phyloP scores from a whole-genome alignment of 2,329 filamentous ascomycete genomes.

The Paraphaeosphaeria minitans region DNA sequence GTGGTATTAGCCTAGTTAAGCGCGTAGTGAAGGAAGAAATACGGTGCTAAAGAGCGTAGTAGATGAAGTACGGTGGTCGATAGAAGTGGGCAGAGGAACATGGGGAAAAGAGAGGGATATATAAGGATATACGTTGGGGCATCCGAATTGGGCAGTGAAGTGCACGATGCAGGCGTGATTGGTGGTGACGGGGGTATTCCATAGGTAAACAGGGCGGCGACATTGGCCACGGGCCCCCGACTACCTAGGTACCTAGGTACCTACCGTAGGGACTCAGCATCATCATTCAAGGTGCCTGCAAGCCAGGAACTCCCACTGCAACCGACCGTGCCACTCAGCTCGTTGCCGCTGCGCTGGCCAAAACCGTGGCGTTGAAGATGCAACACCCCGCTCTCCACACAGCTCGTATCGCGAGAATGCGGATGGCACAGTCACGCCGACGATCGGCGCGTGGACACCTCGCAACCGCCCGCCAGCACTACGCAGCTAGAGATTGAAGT shows the following conservation, averaged over 20 bases:
- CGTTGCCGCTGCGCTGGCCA: constrained; percentile 13
- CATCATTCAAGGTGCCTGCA: constrained; percentile 32
- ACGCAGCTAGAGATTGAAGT: constrained; percentile 15
- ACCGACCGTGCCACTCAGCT: constrained; percentile 19
- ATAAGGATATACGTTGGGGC: constrained; percentile 20
- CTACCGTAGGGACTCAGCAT: constrained; percentile 33
- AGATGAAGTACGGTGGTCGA: constrained; percentile 9
- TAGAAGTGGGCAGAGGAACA: constrained; percentile 12
- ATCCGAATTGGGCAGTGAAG: constrained; percentile 19
- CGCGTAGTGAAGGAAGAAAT: constrained; percentile 4
- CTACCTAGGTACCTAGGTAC: no score
- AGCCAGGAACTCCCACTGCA: constrained; percentile 23
- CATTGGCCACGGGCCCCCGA: constrained; percentile 29
- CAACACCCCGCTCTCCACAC: constrained; percentile 31
- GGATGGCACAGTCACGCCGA: constrained; percentile 13
- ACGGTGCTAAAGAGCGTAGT: constrained; percentile 14
- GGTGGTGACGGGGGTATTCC: neutral
- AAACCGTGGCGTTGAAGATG: constrained; percentile 31
- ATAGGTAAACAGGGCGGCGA: constrained; percentile 19
- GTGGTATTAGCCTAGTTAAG: constrained; percentile 7
- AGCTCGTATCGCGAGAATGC: constrained; percentile 8
- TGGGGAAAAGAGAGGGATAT: constrained; percentile 19
- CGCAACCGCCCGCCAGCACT: constrained; percentile 1
- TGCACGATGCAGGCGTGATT: constrained; percentile 3
- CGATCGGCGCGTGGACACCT: constrained; percentile 2